Evolutionary conservation across 2,329 filamentous ascomycete species (phyloP).

Genomic region (Mollisia scopiformis): DNA sequence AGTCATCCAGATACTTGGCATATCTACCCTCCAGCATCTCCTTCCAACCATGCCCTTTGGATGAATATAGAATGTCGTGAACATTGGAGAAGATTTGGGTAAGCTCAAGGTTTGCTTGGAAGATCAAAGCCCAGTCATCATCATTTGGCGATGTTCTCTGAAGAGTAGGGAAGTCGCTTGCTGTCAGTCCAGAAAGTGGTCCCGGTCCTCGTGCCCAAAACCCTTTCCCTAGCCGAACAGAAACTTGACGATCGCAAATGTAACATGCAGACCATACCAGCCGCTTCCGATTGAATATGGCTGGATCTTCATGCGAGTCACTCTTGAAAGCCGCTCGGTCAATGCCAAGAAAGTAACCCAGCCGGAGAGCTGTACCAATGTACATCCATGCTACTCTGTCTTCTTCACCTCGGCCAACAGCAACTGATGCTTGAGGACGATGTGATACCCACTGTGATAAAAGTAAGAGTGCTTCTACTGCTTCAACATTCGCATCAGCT

Average conservation of each 20-base stretch:
- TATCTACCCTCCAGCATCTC: conserved; percentile 73
- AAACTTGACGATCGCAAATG: conserved; percentile 64
- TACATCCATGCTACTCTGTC: conserved; percentile 80
- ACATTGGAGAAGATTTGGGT: conserved; percentile 76
- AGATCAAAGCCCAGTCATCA: conserved; percentile 69
- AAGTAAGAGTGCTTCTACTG: conserved; percentile 70
- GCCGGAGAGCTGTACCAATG: conserved; percentile 69
- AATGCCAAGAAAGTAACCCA: conserved; percentile 71
- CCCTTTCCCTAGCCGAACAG: conserved; percentile 70
- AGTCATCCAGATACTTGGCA: conserved; percentile 76
- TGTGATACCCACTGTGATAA: conserved; percentile 68
- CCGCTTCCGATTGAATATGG: conserved; percentile 62
- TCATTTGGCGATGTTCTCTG: conserved; percentile 59
- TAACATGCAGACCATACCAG: conserved; percentile 73
- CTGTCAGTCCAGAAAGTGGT: conserved; percentile 58
- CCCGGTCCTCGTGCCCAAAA: conserved; percentile 77
- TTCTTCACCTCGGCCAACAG: conserved; percentile 71
- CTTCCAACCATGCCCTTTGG: conserved; percentile 69
- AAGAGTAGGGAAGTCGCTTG: conserved; percentile 54
- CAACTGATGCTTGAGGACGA: conserved; percentile 32
- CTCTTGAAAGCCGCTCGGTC: conserved; percentile 70
- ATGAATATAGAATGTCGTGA: conserved; percentile 74
- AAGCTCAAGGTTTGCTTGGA: conserved; percentile 72
- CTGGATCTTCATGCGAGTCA: conserved; percentile 60
- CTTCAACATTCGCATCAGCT: conserved; percentile 68